Conservation (phyloP, 2,329 filamentous ascomycete genomes). For the Colletotrichum cereale region DNA sequence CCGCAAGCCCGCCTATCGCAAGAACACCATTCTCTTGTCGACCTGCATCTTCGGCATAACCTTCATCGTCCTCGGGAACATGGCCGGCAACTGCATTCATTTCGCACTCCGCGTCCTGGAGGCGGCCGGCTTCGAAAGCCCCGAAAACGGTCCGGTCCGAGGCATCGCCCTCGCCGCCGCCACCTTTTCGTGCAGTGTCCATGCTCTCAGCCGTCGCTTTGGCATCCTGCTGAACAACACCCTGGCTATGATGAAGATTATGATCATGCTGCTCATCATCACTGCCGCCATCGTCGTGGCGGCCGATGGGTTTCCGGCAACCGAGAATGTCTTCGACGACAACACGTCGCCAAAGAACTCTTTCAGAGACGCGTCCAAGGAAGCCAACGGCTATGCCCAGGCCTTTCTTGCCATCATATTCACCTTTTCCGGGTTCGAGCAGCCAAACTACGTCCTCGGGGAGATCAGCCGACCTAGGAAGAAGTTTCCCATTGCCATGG, state of each 20-base stretch:
- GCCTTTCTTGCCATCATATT: constrained; percentile 60
- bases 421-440: constrained; percentile 52
- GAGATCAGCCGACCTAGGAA: constrained; percentile 49
- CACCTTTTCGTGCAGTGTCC: constrained; percentile 60
- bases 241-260: constrained; percentile 63
- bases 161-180: constrained; percentile 61
- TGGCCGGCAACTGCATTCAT: constrained; percentile 61
- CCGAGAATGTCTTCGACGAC: constrained; percentile 44
- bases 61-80: constrained; percentile 62
- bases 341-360: constrained; percentile 46
- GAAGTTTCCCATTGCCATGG: constrained; percentile 50
- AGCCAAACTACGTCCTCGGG: constrained; percentile 53
- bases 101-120: constrained; percentile 57
- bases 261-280: constrained; percentile 60
- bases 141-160: constrained; percentile 51
- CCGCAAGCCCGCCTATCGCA: constrained; percentile 51
- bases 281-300: constrained; percentile 50
- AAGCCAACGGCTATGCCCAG: constrained; percentile 50
- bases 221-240: constrained; percentile 65
- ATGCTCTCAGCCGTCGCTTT: constrained; percentile 60
- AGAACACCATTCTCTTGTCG: constrained; percentile 52
- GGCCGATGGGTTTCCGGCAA: constrained; percentile 44
- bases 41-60: constrained; percentile 60
- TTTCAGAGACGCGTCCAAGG: constrained; percentile 43
- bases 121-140: constrained; percentile 50